These are phyloP conservation scores for Trichoderma sp. DNA, from an alignment of 2,329 filamentous ascomycete species.

Conservation along the genomic window DNA sequence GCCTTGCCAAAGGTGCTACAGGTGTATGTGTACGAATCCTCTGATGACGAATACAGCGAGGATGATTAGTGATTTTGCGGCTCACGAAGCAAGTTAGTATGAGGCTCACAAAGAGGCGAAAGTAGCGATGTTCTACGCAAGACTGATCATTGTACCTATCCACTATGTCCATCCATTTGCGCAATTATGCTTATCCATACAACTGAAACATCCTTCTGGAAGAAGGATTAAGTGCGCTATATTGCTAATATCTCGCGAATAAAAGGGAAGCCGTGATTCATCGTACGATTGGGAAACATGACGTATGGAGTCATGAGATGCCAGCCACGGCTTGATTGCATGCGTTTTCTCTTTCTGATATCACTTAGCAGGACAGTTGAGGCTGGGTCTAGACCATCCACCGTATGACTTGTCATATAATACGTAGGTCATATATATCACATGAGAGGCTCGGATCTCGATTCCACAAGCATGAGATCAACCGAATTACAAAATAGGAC, in stretches of 20 bases:
- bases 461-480: background rate
- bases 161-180: background rate
- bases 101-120: background rate
- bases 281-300: background rate
- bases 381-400: background rate
- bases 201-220: background rate
- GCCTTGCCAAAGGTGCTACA: background rate
- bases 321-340: no score
- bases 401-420: background rate
- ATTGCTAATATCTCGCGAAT: background rate
- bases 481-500: background rate
- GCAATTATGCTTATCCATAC: background rate
- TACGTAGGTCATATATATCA: background rate
- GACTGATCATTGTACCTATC: background rate
- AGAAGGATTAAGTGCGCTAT: background rate
- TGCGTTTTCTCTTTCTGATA: background rate
- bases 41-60: conserved; percentile 16
- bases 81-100: background rate
- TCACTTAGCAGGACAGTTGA: background rate
- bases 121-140: background rate
- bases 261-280: background rate
- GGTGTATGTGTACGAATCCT: conserved; percentile 19
- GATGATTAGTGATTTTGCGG: background rate
- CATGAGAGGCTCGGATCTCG: background rate
- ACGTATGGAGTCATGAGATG: background rate